Conservation (phyloP, 2,329 filamentous ascomycete genomes). For the Reticulascus tulasneorum region DNA sequence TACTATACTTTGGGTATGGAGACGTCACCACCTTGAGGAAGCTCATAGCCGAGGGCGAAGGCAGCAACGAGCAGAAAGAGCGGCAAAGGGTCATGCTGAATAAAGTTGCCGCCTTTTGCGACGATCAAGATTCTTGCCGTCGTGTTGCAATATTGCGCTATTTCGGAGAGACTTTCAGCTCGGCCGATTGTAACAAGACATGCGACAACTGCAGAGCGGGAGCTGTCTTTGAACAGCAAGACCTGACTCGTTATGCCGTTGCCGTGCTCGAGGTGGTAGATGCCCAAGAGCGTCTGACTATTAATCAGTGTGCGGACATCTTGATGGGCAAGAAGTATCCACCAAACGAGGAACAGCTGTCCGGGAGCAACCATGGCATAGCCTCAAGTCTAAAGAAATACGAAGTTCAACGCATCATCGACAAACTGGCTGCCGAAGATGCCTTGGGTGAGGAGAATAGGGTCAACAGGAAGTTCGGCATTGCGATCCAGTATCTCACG, state of each 20-base stretch:
- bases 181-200: slow-evolving; percentile 63
- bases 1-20: slow-evolving; percentile 79
- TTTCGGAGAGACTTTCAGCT: slow-evolving; percentile 81
- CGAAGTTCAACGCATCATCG: slow-evolving; percentile 81
- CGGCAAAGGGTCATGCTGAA: slow-evolving; percentile 82
- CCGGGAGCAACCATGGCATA: slow-evolving; percentile 60
- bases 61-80: slow-evolving; percentile 73
- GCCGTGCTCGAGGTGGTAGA: slow-evolving; percentile 67
- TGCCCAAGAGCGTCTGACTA: slow-evolving; percentile 59
- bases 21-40: slow-evolving; percentile 71
- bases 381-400: slow-evolving; percentile 68
- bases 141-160: slow-evolving; percentile 87
- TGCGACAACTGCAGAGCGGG: slow-evolving; percentile 90
- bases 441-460: slow-evolving; percentile 69
- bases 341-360: slow-evolving; percentile 48
- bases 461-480: slow-evolving; percentile 56
- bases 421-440: slow-evolving; percentile 68
- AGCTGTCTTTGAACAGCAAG: slow-evolving; percentile 64
- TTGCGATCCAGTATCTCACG: slow-evolving; percentile 70
- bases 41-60: slow-evolving; percentile 81
- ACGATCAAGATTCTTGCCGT: slow-evolving; percentile 84
- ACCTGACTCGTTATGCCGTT: slow-evolving; percentile 72
- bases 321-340: slow-evolving; percentile 67
- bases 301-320: slow-evolving; percentile 79
- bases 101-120: slow-evolving; percentile 80